Percentiles rank a stretch among this genome's conserved stretches.
These are phyloP conservation scores for Isochrysis galbana DNA, from an alignment of 78 protist genomes.

Conservation along the genomic window DNA sequence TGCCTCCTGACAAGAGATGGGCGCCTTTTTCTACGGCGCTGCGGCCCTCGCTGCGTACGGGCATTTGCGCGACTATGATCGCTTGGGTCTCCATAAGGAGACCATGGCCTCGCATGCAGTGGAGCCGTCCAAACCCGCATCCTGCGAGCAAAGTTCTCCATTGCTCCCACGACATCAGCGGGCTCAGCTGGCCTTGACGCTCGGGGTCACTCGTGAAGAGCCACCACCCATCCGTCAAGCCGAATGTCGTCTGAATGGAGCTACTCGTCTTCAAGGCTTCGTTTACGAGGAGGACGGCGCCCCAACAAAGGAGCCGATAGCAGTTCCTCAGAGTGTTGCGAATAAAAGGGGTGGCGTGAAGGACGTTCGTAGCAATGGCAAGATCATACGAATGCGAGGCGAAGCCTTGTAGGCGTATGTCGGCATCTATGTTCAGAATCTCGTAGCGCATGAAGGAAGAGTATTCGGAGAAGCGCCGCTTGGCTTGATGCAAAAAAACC, in stretches of 20 bases:
- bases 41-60: neutral
- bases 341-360: neutral
- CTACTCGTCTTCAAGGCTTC: neutral
- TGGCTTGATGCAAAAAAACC: neutral
- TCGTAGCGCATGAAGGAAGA: neutral
- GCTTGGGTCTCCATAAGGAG: neutral
- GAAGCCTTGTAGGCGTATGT: neutral
- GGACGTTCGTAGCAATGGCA: neutral
- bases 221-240: slow-evolving; percentile 14
- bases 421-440: neutral
- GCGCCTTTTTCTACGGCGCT: neutral
- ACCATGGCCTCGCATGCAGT: neutral
- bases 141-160: neutral
- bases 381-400: neutral
- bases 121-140: neutral
- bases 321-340: neutral
- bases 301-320: neutral
- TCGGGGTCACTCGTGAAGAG: neutral
- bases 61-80: neutral
- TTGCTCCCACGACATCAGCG: neutral
- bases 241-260: neutral
- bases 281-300: neutral
- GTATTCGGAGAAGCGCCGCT: neutral
- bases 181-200: neutral
- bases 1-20: neutral